Base-by-base conservation (phyloP, 805 yeast genomes). In the Barnettozyma salicaria region DNA sequence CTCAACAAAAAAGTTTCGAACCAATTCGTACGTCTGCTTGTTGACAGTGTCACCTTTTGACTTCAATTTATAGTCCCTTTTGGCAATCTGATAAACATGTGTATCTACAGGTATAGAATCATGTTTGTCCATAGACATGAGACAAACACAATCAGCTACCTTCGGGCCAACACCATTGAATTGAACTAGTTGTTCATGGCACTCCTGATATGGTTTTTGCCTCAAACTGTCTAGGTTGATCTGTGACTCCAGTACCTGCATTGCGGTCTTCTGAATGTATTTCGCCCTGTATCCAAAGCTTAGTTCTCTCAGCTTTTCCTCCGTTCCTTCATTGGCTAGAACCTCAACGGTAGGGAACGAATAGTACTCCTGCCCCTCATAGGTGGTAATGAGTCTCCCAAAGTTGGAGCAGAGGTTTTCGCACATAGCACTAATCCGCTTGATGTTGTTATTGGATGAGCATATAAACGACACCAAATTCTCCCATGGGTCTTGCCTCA, bases 401-500 rank as follows among this genome's bases (percentile, higher is more conserved):
- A 74, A 89, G 40, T 80, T 68, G 1, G 62, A 50, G 52, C 95
- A 80, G 25, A 92, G 62, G 31, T 71, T 70, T 45, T 85, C 86
- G 57, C 96, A 92, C 96, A 92, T 88, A 50, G 81, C 80, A 2
- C 95, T 82, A 31, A 92, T 92, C 25, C 98, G 68, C 53, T 90
- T 87, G 37, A 92, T 92, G 52, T 92, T 92, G 60, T 92, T 92
- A 59, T 92, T 92, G n/a, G 95, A 80, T 2, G 96, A 86, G 61
- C 97, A 92, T 9, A 92, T 92, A 47, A 90, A 92, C 2, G 92
- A 83, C 14, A 90, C 64, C 30, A 88, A 64, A 29, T 90, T 87
- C 49, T 92, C 98, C 97, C 97, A 92, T 0, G 98, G 97, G 46
- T 90, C 96, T 58, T 92, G 97, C 25, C 89, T 69, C 19, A 92